phyloP scores from a whole-genome alignment of 345 rosid genomes.

The Gossypium sturtianum region DNA sequence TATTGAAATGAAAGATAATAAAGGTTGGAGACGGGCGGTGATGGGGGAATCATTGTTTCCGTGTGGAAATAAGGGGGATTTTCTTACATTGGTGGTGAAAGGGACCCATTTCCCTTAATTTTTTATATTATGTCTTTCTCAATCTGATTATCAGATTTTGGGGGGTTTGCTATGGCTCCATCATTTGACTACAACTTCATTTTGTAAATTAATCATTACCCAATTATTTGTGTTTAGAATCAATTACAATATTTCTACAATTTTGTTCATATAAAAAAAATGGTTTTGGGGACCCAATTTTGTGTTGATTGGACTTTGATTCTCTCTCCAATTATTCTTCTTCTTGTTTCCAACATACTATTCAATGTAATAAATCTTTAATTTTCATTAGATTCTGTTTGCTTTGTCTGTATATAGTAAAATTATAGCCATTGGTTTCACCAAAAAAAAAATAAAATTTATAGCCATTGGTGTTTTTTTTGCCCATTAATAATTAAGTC shows the following conservation, averaged over 20 bases:
- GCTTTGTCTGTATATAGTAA: not conserved
- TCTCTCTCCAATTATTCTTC: not conserved
- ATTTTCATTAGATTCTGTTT: not conserved
- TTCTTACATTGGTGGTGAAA: not conserved
- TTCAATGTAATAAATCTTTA: not conserved
- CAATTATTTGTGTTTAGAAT: not conserved
- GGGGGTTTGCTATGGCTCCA: slow-evolving; percentile 8
- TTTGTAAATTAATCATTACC: not conserved
- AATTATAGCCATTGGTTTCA: not conserved
- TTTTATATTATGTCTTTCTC: not conserved
- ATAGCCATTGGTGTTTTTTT: not conserved
- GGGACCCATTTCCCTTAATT: not conserved
- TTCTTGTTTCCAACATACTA: not conserved
- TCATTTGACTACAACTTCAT: not conserved
- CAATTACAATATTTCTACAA: not conserved
- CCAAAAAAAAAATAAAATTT: not conserved
- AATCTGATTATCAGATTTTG: not conserved
- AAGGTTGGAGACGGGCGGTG: not conserved
- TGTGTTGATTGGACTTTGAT: not conserved
- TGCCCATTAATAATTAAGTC: not conserved
- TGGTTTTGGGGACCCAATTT: not conserved
- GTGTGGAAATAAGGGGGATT: slow-evolving; percentile 7
- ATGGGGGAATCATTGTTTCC: slow-evolving; percentile 7
- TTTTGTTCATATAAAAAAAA: not conserved
- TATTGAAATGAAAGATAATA: not conserved